Evolutionary conservation across 768 basidiomycete species (phyloP).

Genomic region (Crepidotus variabilis): DNA sequence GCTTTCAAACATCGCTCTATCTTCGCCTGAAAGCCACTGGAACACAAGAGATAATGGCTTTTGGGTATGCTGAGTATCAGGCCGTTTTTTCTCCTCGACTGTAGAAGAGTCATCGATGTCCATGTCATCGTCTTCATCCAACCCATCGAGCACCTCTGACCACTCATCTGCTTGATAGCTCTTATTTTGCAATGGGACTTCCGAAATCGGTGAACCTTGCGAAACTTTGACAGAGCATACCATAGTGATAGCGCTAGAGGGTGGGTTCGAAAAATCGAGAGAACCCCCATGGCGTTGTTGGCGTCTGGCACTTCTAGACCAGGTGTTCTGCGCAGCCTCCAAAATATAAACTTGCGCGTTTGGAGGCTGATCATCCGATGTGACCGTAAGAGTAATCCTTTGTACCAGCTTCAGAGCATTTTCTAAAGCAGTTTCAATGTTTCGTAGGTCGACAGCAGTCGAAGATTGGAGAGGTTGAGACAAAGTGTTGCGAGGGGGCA

Average conservation of each 20-base stretch:
- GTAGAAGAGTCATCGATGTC: too few relatives aligned
- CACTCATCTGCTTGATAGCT: neutral
- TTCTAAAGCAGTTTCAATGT: slow-evolving; percentile 17
- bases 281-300: slow-evolving; percentile 20
- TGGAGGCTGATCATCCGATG: slow-evolving; percentile 3
- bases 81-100: neutral
- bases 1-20: slow-evolving; percentile 58
- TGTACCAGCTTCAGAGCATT: slow-evolving; percentile 31
- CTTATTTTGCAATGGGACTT: neutral
- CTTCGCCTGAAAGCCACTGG: slow-evolving; percentile 60
- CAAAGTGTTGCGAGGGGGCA: slow-evolving; percentile 59
- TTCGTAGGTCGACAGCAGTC: neutral
- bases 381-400: slow-evolving; percentile 7
- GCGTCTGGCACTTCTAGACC: slow-evolving; percentile 67
- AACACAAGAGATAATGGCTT: slow-evolving; percentile 33
- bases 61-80: neutral
- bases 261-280: neutral
- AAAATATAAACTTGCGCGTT: slow-evolving; percentile 12
- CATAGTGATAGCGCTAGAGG: neutral
- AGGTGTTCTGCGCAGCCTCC: slow-evolving; percentile 29
- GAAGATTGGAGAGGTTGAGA: slow-evolving; percentile 30
- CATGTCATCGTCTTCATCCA: neutral
- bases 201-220: neutral
- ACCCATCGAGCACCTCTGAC: neutral
- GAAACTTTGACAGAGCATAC: neutral